Base-by-base conservation (phyloP, 2,329 filamentous ascomycete species). In the Plenodomus lindquistii region DNA sequence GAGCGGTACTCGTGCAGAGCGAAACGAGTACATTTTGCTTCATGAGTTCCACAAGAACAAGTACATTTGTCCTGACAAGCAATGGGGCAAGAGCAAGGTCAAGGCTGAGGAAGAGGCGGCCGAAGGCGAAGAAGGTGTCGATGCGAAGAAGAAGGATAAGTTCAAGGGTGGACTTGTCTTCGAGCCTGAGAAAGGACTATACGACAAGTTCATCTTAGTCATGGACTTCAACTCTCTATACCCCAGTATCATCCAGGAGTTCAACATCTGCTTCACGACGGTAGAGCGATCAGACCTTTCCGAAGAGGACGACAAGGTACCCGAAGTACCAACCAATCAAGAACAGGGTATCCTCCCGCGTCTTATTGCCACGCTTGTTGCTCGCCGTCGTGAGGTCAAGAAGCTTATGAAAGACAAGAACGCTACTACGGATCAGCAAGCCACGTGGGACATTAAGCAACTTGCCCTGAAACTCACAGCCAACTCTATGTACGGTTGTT, bases 171-270 rank as follows among this genome's bases (percentile, higher is more conserved):
- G 95, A 80, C 85, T 99, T 24, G 94, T 99, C 48, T 97, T 99
- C 63, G 94, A 99, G 72, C 94, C 94, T 4, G 92, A 97, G 71
- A 97, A 93, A 73, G 94, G 95, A 16, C 82, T 99, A 4, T 99
- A 99, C 69, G 94, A 99, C 81, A 96, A 95, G 75, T 97, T 95
- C 72, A 89, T 99, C 44, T 83, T 99, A 46, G 95, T 99, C 73
- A 99, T 99, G 95, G 94, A 99, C 79, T 99, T 99, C 80, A 99
- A 99, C 81, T 97, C 92, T 63, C 80, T 99, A 54, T 99, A 99
- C 66, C 94, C 94, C 24, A 97, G 91, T 68, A 97, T 99, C 67
- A 99, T 99, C 53, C 95, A 99, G 69, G 95, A 99, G 80, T 99
- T 86, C 77, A 99, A 99, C 74, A 99, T 99, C 62, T 99, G 95